A percentile compares a stretch with the other conserved stretches of the same genome.
These are phyloP conservation scores for Epichloe aotearoae DNA, from an alignment of 2,329 filamentous ascomycete genomes.

Conservation along the genomic window DNA sequence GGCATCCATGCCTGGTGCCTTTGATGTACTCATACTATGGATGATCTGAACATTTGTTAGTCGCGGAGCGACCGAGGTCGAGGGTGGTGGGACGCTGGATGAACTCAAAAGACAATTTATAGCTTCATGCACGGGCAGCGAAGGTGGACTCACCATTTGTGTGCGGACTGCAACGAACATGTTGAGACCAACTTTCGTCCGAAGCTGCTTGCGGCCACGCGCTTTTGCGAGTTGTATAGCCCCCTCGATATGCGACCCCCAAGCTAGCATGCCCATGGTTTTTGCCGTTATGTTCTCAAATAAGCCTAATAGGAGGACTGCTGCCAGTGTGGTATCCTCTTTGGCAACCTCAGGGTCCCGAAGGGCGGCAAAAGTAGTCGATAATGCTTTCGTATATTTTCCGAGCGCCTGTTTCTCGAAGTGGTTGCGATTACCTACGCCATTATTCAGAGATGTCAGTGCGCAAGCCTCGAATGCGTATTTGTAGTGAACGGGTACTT, in stretches of 20 bases:
- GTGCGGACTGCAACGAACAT: constrained; percentile 47
- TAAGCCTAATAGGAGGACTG: constrained; percentile 45
- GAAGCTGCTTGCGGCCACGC: constrained; percentile 41
- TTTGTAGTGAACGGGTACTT: constrained; percentile 33
- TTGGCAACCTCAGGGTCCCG: constrained; percentile 34
- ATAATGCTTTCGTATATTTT: constrained; percentile 42
- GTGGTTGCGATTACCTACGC: constrained; percentile 22
- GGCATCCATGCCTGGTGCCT: constrained; percentile 36
- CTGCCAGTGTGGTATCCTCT: constrained; percentile 44
- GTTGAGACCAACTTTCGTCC: constrained; percentile 37
- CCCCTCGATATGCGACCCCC: constrained; percentile 51
- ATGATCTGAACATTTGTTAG: constrained; percentile 32
- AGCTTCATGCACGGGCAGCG: neutral
- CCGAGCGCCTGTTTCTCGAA: constrained; percentile 29
- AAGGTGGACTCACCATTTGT: constrained; percentile 36
- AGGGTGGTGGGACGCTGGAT: neutral
- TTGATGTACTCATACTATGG: constrained; percentile 40
- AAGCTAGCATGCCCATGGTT: constrained; percentile 40
- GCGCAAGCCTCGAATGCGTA: constrained; percentile 47
- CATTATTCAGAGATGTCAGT: constrained; percentile 42
- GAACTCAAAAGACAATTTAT: neutral
- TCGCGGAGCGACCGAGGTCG: neutral
- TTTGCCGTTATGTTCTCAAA: constrained; percentile 48
- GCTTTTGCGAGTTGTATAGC: constrained; percentile 48
- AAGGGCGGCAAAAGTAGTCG: constrained; percentile 38